Conservation (phyloP, 805 yeast genomes). For the Kazachstania africana region DNA sequence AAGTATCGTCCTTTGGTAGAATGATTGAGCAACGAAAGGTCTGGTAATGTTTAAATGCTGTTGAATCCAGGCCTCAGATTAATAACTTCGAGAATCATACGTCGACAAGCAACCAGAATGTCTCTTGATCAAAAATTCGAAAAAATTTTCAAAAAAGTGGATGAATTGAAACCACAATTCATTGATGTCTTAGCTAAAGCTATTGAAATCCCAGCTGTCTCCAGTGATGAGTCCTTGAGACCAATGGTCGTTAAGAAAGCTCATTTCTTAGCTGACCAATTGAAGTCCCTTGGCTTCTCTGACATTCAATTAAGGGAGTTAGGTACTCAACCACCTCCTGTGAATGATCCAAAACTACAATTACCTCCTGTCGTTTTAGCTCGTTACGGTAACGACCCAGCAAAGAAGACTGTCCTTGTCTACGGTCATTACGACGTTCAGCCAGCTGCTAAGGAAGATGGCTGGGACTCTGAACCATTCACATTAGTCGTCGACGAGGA, state of each 20-base stretch:
- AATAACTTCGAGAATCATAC: too few relatives aligned
- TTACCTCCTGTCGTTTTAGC: slow-evolving; percentile 95
- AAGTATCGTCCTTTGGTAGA: too few relatives aligned
- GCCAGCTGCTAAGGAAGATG: slow-evolving; percentile 87
- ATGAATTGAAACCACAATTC: slow-evolving; percentile 64
- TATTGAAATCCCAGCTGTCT: slow-evolving; percentile 91
- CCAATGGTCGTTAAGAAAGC: slow-evolving; percentile 88
- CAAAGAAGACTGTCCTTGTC: slow-evolving; percentile 77
- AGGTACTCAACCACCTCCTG: slow-evolving; percentile 90
- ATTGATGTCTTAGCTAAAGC: slow-evolving; percentile 65
- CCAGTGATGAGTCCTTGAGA: slow-evolving; percentile 80
- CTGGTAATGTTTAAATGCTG: too few relatives aligned
- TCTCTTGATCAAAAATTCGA: slow-evolving; percentile 11
- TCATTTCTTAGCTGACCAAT: slow-evolving; percentile 59
- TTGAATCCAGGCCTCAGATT: too few relatives aligned
- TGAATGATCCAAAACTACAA: slow-evolving; percentile 47
- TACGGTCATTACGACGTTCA: slow-evolving; percentile 99
- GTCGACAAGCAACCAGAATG: slow-evolving; percentile 6
- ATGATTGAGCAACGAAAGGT: too few relatives aligned
- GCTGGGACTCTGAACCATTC: slow-evolving; percentile 94
- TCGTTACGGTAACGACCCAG: slow-evolving; percentile 69
- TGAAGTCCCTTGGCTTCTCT: slow-evolving; percentile 60
- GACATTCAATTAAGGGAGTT: slow-evolving; percentile 75
- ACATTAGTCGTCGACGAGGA: slow-evolving; percentile 48
- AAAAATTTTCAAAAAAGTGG: slow-evolving; percentile 42